Base-by-base conservation (phyloP, 352 stramenopile species). In the Peronospora destructor region DNA sequence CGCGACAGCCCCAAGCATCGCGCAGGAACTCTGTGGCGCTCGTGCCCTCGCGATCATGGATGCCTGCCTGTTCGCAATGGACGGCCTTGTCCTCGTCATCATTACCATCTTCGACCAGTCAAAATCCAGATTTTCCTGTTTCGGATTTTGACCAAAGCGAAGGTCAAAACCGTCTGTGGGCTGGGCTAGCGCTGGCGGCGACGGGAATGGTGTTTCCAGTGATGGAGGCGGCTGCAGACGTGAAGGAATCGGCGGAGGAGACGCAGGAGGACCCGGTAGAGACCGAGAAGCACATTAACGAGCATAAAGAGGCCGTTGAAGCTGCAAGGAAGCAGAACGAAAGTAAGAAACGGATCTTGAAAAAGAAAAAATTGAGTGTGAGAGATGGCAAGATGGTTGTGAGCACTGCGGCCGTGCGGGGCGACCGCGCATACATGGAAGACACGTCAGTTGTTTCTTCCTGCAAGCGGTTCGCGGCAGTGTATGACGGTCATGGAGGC, bases 401-500 rank as follows among this genome's bases (percentile, higher is more conserved):
- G 28, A 90, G 78, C 48, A 85, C 69, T 11, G 72, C 79, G 0
- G 82, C 79, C 0, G 82, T 92, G 29, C 75, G 78, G 12, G 82
- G 83, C 4, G 78, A 90, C 30, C 74, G 83, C 37, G 53, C 73
- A 3, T 77, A 76, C 26, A 94, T 94, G 83, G 80, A 94, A 68
- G 83, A 94, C 63, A 81, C 80, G 58, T 79, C 68, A 39, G 90
- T 76, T 57, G 64, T 94, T 4, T 91, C 83, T 25, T 66, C 69
- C 32, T 90, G 80, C 49, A 88, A 89, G 60, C 74, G 83, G 12
- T 91, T 91, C 39, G 59, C 76, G 4, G 84, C 82, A 1, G 80
- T 94, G 2, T 94, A 85, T 60, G 84, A 94, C 42, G 84, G 84
- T 17, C 84, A 94, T 29, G 84, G 84, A 37, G 84, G 84, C 9